phyloP scores from a whole-genome alignment of 345 rosid genomes.

The Pseudoturritis turrita region DNA sequence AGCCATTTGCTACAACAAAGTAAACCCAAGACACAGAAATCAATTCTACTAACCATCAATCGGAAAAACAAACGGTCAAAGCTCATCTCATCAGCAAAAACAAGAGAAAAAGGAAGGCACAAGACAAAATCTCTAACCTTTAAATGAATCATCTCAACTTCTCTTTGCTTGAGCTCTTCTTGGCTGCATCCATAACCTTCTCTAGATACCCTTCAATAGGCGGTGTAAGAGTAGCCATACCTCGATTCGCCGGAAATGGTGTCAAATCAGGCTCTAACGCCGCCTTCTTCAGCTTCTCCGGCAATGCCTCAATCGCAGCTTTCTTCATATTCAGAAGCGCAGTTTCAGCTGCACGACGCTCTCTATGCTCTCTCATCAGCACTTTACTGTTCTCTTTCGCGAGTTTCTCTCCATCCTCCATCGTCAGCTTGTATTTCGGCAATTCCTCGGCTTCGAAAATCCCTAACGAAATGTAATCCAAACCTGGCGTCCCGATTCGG shows the following conservation, averaged over 20 bases:
- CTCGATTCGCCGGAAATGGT: constrained; percentile 69
- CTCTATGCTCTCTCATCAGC: constrained; percentile 80
- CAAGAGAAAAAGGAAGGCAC: background rate
- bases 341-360: constrained; percentile 75
- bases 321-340: constrained; percentile 59
- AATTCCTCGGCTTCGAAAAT: constrained; percentile 64
- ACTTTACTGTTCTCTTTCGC: constrained; percentile 88
- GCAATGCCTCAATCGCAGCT: constrained; percentile 86
- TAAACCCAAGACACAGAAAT: background rate
- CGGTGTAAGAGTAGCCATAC: constrained; percentile 89
- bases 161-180: constrained; percentile 57
- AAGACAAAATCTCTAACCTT: constrained; percentile 12
- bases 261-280: constrained; percentile 81
- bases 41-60: background rate
- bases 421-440: constrained; percentile 79
- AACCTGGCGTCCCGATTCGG: constrained; percentile 68
- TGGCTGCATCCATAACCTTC: constrained; percentile 76
- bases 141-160: constrained; percentile 60
- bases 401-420: constrained; percentile 71
- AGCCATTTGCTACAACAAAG: background rate
- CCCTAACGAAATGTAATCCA: constrained; percentile 78
- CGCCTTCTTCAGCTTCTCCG: constrained; percentile 61
- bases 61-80: background rate
- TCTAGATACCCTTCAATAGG: constrained; percentile 93
- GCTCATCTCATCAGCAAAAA: background rate